Conservation (phyloP, 768 basidiomycete genomes). For the Hydnomerulius pinastri region DNA sequence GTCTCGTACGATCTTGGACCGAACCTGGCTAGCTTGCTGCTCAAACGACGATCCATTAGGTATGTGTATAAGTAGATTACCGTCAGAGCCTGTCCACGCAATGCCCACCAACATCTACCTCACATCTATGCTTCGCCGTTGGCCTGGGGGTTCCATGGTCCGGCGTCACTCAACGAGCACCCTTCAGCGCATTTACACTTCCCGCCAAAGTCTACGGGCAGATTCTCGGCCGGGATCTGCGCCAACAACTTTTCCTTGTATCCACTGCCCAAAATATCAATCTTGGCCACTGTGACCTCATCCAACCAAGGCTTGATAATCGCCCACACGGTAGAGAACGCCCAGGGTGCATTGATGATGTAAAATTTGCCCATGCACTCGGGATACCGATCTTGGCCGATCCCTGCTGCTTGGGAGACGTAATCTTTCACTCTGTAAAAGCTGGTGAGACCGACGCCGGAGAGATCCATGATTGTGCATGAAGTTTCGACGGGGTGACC, state of each 20-base stretch:
- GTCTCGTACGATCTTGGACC: too few species aligned
- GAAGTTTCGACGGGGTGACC: constrained; percentile 95
- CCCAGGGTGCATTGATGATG: constrained; percentile 97
- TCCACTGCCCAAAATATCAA: constrained; percentile 78
- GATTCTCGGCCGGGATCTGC: constrained; percentile 82
- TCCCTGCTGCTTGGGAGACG: constrained; percentile 68
- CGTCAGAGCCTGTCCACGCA: constrained; percentile 7
- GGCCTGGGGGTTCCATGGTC: constrained; percentile 74
- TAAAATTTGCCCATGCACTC: constrained; percentile 98
- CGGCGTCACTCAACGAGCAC: constrained; percentile 86
- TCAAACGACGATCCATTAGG: constrained; percentile 28
- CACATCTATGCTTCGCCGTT: constrained; percentile 26
- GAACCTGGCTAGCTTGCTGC: constrained; percentile 10
- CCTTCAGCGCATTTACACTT: constrained; percentile 74
- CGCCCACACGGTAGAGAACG: constrained; percentile 86
- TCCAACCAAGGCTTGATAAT: constrained; percentile 94
- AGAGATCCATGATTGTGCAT: constrained; percentile 96
- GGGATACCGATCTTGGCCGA: constrained; percentile 92
- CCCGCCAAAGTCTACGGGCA: constrained; percentile 88
- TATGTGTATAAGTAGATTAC: constrained; percentile 33
- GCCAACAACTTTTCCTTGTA: constrained; percentile 66
- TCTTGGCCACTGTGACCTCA: constrained; percentile 93
- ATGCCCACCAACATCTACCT: neutral
- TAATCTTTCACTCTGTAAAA: constrained; percentile 95
- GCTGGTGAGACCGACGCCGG: constrained; percentile 64